phyloP scores from a whole-genome alignment of 2,329 filamentous ascomycete species.

The Colletotrichum euphorbiae region DNA sequence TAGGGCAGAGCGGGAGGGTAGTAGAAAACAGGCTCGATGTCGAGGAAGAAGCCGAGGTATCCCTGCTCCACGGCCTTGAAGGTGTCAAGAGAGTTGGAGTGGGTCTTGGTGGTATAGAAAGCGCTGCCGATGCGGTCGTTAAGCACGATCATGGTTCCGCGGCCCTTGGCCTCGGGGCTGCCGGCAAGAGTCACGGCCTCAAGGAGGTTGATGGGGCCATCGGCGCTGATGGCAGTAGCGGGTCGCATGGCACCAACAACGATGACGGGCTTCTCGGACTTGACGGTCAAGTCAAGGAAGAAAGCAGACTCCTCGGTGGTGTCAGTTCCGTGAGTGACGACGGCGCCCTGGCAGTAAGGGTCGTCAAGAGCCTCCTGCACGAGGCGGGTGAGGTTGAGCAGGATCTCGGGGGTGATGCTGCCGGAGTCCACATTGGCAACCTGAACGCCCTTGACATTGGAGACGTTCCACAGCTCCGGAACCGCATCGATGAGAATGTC shows the following conservation, averaged over 20 bases:
- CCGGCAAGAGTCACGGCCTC: slow-evolving; percentile 69
- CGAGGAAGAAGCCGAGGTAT: slow-evolving; percentile 68
- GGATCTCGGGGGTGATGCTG: slow-evolving; percentile 60
- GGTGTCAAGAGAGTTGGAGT: slow-evolving; percentile 72
- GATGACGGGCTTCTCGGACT: slow-evolving; percentile 69
- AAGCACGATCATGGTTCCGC: slow-evolving; percentile 70
- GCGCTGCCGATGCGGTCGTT: slow-evolving; percentile 63
- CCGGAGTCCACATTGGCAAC: slow-evolving; percentile 61
- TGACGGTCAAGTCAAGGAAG: slow-evolving; percentile 69
- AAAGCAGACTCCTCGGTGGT: slow-evolving; percentile 73
- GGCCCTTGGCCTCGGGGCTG: slow-evolving; percentile 55
- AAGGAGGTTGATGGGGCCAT: slow-evolving; percentile 72
- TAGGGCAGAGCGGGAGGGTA: slow-evolving; percentile 63
- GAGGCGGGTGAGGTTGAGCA: slow-evolving; percentile 59
- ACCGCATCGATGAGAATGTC: slow-evolving; percentile 65
- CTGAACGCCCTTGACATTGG: slow-evolving; percentile 66
- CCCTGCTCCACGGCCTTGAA: slow-evolving; percentile 70
- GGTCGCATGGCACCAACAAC: slow-evolving; percentile 73
- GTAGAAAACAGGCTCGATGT: slow-evolving; percentile 70
- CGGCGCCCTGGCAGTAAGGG: slow-evolving; percentile 59
- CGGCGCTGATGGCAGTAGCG: slow-evolving; percentile 70
- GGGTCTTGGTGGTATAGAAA: slow-evolving; percentile 71
- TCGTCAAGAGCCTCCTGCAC: slow-evolving; percentile 61
- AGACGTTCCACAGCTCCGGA: slow-evolving; percentile 64
- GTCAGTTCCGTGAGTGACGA: slow-evolving; percentile 75